A percentile compares a stretch with the other conserved stretches of the same genome.
These are phyloP conservation scores for Pleurotus giganteus DNA, from an alignment of 768 basidiomycete genomes.

Conservation along the genomic window DNA sequence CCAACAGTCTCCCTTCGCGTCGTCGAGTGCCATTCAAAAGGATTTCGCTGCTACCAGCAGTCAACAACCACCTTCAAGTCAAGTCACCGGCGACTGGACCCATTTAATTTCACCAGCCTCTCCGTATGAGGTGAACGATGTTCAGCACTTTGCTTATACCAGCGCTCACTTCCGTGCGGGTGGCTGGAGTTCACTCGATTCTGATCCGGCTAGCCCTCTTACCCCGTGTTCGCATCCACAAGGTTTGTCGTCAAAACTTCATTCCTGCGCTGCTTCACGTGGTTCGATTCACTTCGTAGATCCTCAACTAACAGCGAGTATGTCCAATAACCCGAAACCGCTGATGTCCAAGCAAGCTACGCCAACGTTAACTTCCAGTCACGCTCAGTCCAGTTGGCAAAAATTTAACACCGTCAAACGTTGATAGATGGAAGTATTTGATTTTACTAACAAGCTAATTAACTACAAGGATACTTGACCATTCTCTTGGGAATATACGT, in stretches of 20 bases:
- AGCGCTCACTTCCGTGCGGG: constrained; percentile 46
- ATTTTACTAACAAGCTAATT: constrained; percentile 39
- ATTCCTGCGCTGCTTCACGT: constrained; percentile 15
- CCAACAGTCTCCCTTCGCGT: constrained; percentile 2
- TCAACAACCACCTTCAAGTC: constrained; percentile 8
- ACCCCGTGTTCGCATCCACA: too few species aligned
- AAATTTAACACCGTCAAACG: constrained; percentile 47
- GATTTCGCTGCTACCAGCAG: too few species aligned
- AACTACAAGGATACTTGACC: constrained; percentile 45
- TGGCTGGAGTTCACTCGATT: constrained; percentile 69
- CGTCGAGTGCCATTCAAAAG: too few species aligned
- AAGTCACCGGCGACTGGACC: constrained; percentile 18
- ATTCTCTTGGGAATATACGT: constrained; percentile 31
- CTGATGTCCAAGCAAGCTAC: too few species aligned
- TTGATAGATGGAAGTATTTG: constrained; percentile 11
- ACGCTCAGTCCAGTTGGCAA: constrained; percentile 59
- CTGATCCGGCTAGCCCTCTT: constrained; percentile 23
- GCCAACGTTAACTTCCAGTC: too few species aligned
- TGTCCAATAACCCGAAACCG: too few species aligned
- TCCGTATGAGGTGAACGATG: constrained; percentile 16
- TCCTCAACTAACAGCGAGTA: too few species aligned
- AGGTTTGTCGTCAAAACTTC: too few species aligned
- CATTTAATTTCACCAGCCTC: constrained; percentile 11
- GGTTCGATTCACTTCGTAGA: constrained; percentile 15
- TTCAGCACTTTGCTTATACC: constrained; percentile 14